Conservation (phyloP, 441 rosid genomes). For the Populus hybrid region DNA sequence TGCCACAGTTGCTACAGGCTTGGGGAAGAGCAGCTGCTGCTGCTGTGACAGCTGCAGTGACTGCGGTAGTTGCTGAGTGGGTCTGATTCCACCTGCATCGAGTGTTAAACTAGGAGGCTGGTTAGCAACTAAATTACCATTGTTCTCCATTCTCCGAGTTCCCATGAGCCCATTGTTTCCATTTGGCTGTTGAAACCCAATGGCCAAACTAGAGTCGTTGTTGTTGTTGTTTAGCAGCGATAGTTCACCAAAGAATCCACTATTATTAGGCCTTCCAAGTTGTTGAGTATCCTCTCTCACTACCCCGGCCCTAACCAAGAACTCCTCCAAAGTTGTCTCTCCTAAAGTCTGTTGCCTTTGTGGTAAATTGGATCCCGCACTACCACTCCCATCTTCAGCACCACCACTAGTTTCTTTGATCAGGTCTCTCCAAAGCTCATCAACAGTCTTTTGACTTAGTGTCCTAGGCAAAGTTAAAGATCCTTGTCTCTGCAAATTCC, state of each 20-base stretch:
- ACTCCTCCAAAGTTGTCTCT: constrained; percentile 93
- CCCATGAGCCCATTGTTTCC: constrained; percentile 36
- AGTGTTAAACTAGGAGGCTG: constrained; percentile 46
- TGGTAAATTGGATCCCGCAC: constrained; percentile 27
- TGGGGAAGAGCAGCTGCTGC: constrained; percentile 67
- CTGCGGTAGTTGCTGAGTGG: constrained; percentile 34
- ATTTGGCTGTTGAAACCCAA: constrained; percentile 54
- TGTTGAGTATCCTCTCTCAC: constrained; percentile 69
- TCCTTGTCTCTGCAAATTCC: constrained; percentile 55
- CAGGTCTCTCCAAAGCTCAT: constrained; percentile 80
- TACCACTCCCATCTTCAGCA: constrained; percentile 23
- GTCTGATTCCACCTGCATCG: constrained; percentile 39
- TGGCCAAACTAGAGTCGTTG: constrained; percentile 30
- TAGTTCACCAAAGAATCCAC: constrained; percentile 46
- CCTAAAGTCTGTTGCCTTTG: constrained; percentile 79
- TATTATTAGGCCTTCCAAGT: constrained; percentile 28
- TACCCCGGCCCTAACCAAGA: constrained; percentile 81
- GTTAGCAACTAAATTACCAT: constrained; percentile 20
- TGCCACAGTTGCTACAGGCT: constrained; percentile 51
- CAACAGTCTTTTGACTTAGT: constrained; percentile 83
- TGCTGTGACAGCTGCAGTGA: constrained; percentile 21
- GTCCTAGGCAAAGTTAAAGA: constrained; percentile 85
- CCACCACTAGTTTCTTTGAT: constrained; percentile 38
- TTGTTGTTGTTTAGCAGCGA: constrained; percentile 23
- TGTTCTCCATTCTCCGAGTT: constrained; percentile 20